These are phyloP conservation scores for Cyclocybe aegerita DNA, from an alignment of 768 basidiomycete genomes.

Conservation along the genomic window DNA sequence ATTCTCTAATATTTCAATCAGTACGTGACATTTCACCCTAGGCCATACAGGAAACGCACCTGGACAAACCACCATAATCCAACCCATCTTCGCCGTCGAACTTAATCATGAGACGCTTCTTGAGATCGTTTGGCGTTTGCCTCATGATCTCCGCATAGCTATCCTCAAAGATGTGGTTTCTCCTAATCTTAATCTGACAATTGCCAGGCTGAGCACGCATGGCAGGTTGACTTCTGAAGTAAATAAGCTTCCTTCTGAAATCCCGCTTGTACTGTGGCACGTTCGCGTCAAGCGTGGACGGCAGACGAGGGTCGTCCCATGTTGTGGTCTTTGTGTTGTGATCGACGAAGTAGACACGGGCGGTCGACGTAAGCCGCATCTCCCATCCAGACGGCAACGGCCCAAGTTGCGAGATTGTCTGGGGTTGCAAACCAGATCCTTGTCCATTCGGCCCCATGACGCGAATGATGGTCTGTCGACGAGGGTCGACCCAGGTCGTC, in stretches of 20 bases:
- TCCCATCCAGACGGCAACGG: slow-evolving; percentile 99
- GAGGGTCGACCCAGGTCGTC: slow-evolving; percentile 99
- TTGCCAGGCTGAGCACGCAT: slow-evolving; percentile 98
- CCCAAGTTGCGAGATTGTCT: slow-evolving; percentile 95
- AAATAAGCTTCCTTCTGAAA: slow-evolving; percentile 98
- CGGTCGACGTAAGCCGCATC: slow-evolving; percentile 98
- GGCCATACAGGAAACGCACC: slow-evolving; percentile 47
- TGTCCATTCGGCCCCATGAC: slow-evolving; percentile 95
- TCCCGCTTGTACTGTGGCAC: slow-evolving; percentile 99
- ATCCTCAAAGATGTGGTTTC: slow-evolving; percentile 99
- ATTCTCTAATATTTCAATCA: slow-evolving; percentile 63
- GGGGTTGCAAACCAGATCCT: slow-evolving; percentile 85
- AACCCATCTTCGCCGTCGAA: slow-evolving; percentile 99
- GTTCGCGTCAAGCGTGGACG: slow-evolving; percentile 92
- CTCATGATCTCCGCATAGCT: slow-evolving; percentile 99
- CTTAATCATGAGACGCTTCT: slow-evolving; percentile 99
- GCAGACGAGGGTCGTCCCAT: slow-evolving; percentile 97
- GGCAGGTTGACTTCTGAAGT: slow-evolving; percentile 98
- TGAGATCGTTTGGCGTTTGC: slow-evolving; percentile 96
- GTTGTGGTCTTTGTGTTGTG: slow-evolving; percentile 99
- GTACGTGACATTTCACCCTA: background rate
- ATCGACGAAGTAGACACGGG: slow-evolving; percentile 98
- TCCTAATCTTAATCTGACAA: slow-evolving; percentile 97
- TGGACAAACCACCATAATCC: slow-evolving; percentile 97
- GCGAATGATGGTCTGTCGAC: slow-evolving; percentile 93